A percentile compares a stretch with the other conserved stretches of the same genome.
phyloP scores from a whole-genome alignment of 805 yeast species.

The Alloascoidea africana region DNA sequence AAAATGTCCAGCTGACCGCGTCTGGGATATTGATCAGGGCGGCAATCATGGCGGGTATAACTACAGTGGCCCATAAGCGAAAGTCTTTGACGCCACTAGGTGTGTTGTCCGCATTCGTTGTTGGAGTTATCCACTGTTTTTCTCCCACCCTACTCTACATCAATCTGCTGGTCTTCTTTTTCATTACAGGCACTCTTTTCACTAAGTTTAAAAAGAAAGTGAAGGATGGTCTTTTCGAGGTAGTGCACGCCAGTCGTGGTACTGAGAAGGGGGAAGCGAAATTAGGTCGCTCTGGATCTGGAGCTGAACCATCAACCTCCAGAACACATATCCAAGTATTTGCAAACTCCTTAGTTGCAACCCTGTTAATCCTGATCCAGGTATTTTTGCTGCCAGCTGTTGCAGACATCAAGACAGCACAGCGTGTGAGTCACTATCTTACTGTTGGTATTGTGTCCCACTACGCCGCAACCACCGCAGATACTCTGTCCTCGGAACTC shows the following conservation, averaged over 20 bases:
- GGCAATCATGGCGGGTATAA: conserved; percentile 7
- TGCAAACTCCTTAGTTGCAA: conserved; percentile 24
- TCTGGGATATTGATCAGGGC: neutral
- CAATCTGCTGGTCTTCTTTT: conserved; percentile 20
- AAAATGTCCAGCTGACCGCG: too few species aligned
- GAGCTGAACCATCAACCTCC: conserved; percentile 11
- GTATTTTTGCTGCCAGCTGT: conserved; percentile 2
- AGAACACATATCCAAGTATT: conserved; percentile 26
- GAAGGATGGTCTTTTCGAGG: neutral
- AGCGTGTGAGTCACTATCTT: conserved; percentile 3
- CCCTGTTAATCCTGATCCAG: conserved; percentile 18
- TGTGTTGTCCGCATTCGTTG: conserved; percentile 19
- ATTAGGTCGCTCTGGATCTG: too few species aligned
- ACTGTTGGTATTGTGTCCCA: conserved; percentile 19
- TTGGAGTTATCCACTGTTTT: conserved; percentile 24
- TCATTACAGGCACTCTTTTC: conserved; percentile 21
- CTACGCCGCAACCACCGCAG: conserved; percentile 29
- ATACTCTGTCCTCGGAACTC: conserved; percentile 31
- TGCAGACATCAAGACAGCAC: neutral
- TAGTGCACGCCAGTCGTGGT: conserved; percentile 3
- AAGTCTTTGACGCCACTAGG: conserved; percentile 23
- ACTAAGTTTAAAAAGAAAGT: conserved; percentile 15
- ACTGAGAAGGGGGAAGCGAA: neutral
- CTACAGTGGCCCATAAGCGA: conserved; percentile 16
- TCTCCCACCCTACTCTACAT: conserved; percentile 21